A percentile compares a stretch with the other conserved stretches of the same genome.
These are phyloP conservation scores for Termitomyces sp. DNA, from an alignment of 768 basidiomycete genomes.

Conservation along the genomic window DNA sequence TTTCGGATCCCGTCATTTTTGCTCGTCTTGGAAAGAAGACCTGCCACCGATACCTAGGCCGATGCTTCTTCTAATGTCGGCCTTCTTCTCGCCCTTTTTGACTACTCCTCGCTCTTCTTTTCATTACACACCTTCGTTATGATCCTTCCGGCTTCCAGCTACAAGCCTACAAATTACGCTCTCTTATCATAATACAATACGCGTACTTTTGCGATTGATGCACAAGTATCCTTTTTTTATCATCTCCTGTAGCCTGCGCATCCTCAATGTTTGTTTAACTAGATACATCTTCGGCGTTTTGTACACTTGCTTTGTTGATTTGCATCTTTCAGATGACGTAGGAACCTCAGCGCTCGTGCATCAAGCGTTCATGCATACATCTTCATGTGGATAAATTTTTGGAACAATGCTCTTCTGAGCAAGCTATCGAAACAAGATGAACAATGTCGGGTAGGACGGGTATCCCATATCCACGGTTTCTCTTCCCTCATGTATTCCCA, in stretches of 20 bases:
- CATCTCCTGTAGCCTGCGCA: not conserved
- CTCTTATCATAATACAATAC: not conserved
- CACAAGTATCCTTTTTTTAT: not conserved
- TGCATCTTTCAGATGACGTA: not conserved
- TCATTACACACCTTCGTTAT: not conserved
- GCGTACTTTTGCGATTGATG: not conserved
- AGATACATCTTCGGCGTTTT: not conserved
- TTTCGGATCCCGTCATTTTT: not conserved
- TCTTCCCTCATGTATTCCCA: not conserved
- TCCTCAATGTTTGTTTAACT: not conserved
- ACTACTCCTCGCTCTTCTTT: no score
- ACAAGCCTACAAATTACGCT: not conserved
- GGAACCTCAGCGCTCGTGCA: not conserved
- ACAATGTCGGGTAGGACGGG: not conserved
- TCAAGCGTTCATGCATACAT: not conserved
- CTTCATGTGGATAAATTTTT: not conserved
- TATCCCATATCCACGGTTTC: not conserved
- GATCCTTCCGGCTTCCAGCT: not conserved
- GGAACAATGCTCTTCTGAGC: no score
- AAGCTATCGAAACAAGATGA: no score
- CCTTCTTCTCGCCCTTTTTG: not conserved
- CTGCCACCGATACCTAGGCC: not conserved
- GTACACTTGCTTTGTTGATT: not conserved
- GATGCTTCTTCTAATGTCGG: not conserved
- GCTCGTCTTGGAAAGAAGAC: slow-evolving; percentile 4